These are phyloP conservation scores for Sicyos edulis DNA, from an alignment of 306 rosid genomes.

Conservation along the genomic window DNA sequence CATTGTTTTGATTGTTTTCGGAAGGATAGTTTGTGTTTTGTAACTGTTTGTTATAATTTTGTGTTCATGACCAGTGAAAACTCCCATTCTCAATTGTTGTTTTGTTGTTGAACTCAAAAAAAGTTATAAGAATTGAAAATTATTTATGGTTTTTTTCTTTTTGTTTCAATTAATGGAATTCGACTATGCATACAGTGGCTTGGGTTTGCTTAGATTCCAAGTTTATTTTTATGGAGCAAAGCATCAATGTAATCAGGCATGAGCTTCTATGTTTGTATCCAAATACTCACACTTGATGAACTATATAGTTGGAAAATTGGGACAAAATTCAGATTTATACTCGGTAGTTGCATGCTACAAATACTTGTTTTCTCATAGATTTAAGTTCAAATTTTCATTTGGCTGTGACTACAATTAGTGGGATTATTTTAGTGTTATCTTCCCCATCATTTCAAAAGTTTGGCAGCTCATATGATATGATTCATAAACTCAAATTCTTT, in stretches of 20 bases:
- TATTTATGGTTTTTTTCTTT: background rate
- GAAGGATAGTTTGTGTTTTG: background rate
- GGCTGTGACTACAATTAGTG: background rate
- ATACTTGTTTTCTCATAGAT: constrained; percentile 6
- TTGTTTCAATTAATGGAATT: background rate
- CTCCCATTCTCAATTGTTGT: no score
- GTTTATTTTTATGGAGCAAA: background rate
- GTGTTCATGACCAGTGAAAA: no score
- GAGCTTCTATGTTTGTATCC: background rate
- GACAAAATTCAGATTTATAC: background rate
- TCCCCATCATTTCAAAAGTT: background rate
- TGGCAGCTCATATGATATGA: background rate
- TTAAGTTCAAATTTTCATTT: constrained; percentile 6
- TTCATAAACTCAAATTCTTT: background rate
- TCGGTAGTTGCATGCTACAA: background rate
- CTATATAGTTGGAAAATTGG: background rate
- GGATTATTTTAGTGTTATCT: background rate
- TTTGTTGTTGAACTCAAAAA: background rate
- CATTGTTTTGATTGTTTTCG: background rate
- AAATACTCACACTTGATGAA: constrained; percentile 1
- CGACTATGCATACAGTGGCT: background rate
- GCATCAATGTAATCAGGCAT: background rate
- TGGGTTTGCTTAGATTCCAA: background rate
- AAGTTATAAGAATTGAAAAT: background rate
- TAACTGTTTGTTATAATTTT: background rate